Evolutionary conservation across 2,329 filamentous ascomycete genomes (phyloP), one percentile per base, ranked within the genome.

Genomic region (Cercospora beticola): DNA sequence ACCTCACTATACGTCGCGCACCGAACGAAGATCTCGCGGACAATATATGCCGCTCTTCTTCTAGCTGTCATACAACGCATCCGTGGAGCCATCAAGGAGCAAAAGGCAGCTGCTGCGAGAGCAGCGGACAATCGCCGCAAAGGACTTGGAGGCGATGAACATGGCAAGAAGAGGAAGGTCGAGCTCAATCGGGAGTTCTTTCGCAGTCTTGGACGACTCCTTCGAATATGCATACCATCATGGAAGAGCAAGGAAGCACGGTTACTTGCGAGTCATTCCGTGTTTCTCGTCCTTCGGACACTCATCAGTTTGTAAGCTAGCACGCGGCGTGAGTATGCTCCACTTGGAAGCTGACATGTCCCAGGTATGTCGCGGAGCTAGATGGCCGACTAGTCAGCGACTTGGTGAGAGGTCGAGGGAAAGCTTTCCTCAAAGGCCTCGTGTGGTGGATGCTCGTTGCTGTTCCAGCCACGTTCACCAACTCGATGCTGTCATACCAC

Each of bases 381-480:
- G 95, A 99, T 81, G 95, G 95, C 57, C 89, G 90, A 69, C 88
- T 99, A 69, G 95, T 99, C 68, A 97, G 95, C 82, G 94, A 89
- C 72, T 83, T 99, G 66, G 94, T 99, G 57, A 90, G 93, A 80
- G 95, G 95, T 1, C 95, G 90, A 73, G 95, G 94, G 16, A 92
- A 89, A 79, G 93, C 97, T 73, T 99, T 99, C 74, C 78, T 98
- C 75, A 89, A 90, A 74, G 89, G 93, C 0, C 89, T 99, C 74
- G 87, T 96, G 5, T 97, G 94, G 93, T 99, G 95, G 95, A 99
- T 99, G 95, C 80, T 94, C 65, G 95, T 99, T 73, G 94, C 95
- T 28, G 86, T 99, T 16, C 95, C 95, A 9, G 95, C 95, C 1
- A 98, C 95, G 5, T 81, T 98, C 79, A 99, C 95, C 49, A 99